Evolutionary conservation across 2,329 filamentous ascomycete species (phyloP), one percentile per base, ranked within the genome.

Genomic region (Dactylellina drechsleri): DNA sequence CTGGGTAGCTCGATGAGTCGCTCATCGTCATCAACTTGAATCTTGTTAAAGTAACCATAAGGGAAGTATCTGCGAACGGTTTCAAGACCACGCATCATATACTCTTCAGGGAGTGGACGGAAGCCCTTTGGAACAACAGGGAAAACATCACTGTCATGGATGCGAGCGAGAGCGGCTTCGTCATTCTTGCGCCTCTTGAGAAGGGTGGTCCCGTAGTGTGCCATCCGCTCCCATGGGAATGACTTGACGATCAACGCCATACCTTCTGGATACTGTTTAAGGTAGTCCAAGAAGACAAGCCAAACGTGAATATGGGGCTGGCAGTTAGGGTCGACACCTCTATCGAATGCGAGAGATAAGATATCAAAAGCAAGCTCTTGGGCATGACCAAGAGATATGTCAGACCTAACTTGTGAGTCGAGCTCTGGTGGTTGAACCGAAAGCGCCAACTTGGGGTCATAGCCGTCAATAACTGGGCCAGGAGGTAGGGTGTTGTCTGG

Each of bases 61-160:
- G 89, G 88, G 62, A 87, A 89, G 66, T 89, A 89, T 10, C 83
- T 83, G 1, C 87, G 84, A 0, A 85, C 83, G 83, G 88, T 91
- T 1, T 88, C 80, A 0, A 91, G 82, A 0, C 90, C 90, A 0
- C 89, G 84, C 66, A 92, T 85, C 0, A 86, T 84, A 77, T 87
- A 91, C 74, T 93, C 91, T 57, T 92, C 91, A 0, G 89, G 89
- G 0, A 92, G 80, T 0, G 90, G 89, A 0, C 85, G 83, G 0
- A 83, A 84, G 0, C 84, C 81, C 31, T 83, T 83, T 1, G 83
- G 83, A 1, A 83, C 82, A 0, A 81, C 79, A 0, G 87, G 86
- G 67, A 91, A 88, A 0, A 81, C 79, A 0, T 79, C 80, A 31
- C 79, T 82, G 36, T 82, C 81, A 73, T 87, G 81, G 26, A 83